Base-by-base conservation (phyloP, 306 rosid genomes). In the Fragaria iinumae region DNA sequence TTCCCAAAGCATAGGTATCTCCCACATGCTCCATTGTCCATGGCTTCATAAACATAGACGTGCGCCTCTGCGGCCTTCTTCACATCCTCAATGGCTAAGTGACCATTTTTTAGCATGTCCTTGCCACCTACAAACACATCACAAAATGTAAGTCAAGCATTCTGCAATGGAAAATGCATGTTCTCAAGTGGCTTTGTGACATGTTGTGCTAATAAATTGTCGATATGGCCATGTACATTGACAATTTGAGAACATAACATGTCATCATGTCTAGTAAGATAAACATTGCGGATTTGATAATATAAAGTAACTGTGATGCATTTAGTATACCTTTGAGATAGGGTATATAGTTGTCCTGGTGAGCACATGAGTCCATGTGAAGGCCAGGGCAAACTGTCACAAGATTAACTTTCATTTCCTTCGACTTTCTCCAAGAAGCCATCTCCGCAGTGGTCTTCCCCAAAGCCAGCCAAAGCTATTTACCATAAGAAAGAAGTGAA, bases 391-490 rank as follows among this genome's bases (percentile, higher is more conserved):
- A 72, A 6, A 72, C n/a, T 11, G 76, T 72, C 8, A 72, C 65
- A 52, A 72, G 76, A 53, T 72, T 72, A 12, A 72, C 76, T 36
- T 72, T 72, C 76, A 72, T 52, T 53, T 72, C 76, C 65, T 72
- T 72, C 2, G 76, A 52, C 47, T 72, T 72, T 43, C 47, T 72
- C 76, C 76, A 72, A 52, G 21, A 72, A 52, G 76, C 64, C 49
- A 72, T 72, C 76, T 72, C 76, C n/a, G 76, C 76, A 34, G 7
- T 52, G 29, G 76, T 72, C 49, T 72, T 72, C n/a, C 76, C 76
- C 59, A 72, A n/a, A 14, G 76, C 76, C 27, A 72, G 32, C 76
- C 76, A 72, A 52, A 72, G 76, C 76, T 72, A 38, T 52, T 27
- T 34, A 4, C 12, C 76, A n/a, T 27, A 34, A 55, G 5, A 59